Percentiles rank a stretch among this genome's conserved stretches.
These are phyloP conservation scores for Parascedosporium putredinis DNA, from an alignment of 2,329 filamentous ascomycete genomes.

Conservation along the genomic window DNA sequence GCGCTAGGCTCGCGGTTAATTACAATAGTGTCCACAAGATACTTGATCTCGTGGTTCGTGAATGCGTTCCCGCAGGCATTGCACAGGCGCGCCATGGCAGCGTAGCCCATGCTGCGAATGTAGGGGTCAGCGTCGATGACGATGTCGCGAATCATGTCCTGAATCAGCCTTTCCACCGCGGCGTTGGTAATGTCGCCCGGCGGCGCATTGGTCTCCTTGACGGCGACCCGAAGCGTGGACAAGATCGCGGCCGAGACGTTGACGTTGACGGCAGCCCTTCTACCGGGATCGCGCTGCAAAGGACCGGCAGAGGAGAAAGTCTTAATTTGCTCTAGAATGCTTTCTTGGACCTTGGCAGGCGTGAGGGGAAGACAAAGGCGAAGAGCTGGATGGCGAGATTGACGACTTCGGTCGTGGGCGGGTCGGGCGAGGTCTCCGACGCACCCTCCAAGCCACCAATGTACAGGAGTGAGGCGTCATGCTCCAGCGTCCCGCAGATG, in stretches of 20 bases:
- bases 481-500: conserved; percentile 73
- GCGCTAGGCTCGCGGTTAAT: conserved; percentile 87
- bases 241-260: conserved; percentile 79
- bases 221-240: conserved; percentile 70
- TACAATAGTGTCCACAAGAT: conserved; percentile 87
- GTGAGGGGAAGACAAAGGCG: conserved; percentile 85
- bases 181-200: conserved; percentile 62
- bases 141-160: conserved; percentile 62
- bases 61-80: conserved; percentile 75
- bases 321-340: conserved; percentile 84
- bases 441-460: conserved; percentile 36
- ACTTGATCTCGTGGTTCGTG: conserved; percentile 83
- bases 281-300: conserved; percentile 74
- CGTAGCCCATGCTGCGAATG: conserved; percentile 74
- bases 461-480: conserved; percentile 79
- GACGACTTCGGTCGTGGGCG: conserved; percentile 84
- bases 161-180: conserved; percentile 74
- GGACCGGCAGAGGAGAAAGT: conserved; percentile 75
- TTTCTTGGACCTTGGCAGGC: conserved; percentile 86
- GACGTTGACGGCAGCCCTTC: conserved; percentile 82
- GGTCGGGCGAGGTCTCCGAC: conserved; percentile 47
- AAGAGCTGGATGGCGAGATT: conserved; percentile 92
- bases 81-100: conserved; percentile 78
- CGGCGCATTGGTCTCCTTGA: conserved; percentile 65
- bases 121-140: conserved; percentile 76